These are phyloP conservation scores for Fonsecaea erecta DNA, from an alignment of 2,329 filamentous ascomycete species.

Conservation along the genomic window DNA sequence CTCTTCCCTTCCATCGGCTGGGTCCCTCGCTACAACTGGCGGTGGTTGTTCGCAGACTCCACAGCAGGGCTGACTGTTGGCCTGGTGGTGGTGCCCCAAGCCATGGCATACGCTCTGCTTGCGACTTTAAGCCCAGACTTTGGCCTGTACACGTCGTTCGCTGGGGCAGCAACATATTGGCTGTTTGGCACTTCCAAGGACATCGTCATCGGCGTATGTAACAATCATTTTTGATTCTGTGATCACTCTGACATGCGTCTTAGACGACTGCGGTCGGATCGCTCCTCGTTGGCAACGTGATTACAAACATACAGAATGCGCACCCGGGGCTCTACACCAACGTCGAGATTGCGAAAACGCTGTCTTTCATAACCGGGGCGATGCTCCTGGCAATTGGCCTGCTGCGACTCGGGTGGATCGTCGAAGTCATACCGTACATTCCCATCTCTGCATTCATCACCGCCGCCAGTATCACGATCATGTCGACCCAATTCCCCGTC, in stretches of 20 bases:
- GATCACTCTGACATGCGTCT: background rate
- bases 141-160: conserved; percentile 91
- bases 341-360: conserved; percentile 70
- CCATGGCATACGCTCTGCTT: conserved; percentile 89
- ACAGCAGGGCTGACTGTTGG: conserved; percentile 68
- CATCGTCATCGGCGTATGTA: conserved; percentile 79
- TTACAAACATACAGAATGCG: conserved; percentile 63
- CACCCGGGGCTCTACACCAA: conserved; percentile 58
- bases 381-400: conserved; percentile 80
- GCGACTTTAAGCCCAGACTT: conserved; percentile 77
- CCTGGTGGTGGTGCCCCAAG: conserved; percentile 84
- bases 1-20: conserved; percentile 58
- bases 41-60: conserved; percentile 55
- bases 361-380: conserved; percentile 75
- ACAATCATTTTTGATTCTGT: background rate
- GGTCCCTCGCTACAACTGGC: conserved; percentile 57
- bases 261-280: conserved; percentile 86
- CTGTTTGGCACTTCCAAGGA: conserved; percentile 97
- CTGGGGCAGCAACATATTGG: conserved; percentile 93
- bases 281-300: conserved; percentile 80
- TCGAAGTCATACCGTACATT: conserved; percentile 87
- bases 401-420: conserved; percentile 80
- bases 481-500: conserved; percentile 76
- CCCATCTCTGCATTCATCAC: conserved; percentile 96
- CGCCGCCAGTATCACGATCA: conserved; percentile 87